Evolutionary conservation across 2,329 filamentous ascomycete genomes (phyloP), one percentile per base, ranked within the genome.

Genomic region (Penicillium sp.): DNA sequence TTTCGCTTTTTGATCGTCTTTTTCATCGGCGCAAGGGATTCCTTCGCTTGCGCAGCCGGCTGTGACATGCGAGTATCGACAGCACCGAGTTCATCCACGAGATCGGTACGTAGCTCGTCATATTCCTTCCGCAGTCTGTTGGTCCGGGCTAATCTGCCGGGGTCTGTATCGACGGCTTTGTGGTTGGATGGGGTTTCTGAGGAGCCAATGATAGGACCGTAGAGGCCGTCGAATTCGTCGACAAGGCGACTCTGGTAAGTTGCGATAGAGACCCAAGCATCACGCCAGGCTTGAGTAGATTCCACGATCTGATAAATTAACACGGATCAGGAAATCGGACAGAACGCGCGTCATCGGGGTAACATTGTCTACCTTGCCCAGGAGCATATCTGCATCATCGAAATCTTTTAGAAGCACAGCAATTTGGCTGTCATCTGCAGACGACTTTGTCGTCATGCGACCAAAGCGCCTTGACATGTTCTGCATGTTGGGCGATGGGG

Each of bases 1-100:
- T 94, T 90, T 46, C 91, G 81, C 73, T 91, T 92, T 76, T 93
- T 94, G 68, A 95, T 90, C 1, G 87, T 87, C 76, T 92, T 94
- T 68, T 89, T 87, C 70, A 94, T 81, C 2, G 88, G 86, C 62
- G 87, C 84, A 58, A 93, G 80, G 53, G 78, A 84, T 51, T 87
- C 84, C 66, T 85, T 88, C 8, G 88, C 88, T 51, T 88, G 83
- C 56, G 83, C 84, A 4, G 87, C 88, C 0, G 90, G 89, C 57
- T 81, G 81, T 52, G 92, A 83, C 61, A 94, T 82, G 63, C 85
- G 84, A 10, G 79, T 76, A 62, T 93, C 89, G 62, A 95, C 89
- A 65, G 85, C 81, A 55, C 77, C 80, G 55, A 94, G 79, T 69
- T 94, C 91, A 58, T 87, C 84, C 54, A 85, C 72, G 66, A 95